Evolutionary conservation across 768 basidiomycete genomes (phyloP), one percentile per base, ranked within the genome.

Genomic region (Gymnopilus junonius): DNA sequence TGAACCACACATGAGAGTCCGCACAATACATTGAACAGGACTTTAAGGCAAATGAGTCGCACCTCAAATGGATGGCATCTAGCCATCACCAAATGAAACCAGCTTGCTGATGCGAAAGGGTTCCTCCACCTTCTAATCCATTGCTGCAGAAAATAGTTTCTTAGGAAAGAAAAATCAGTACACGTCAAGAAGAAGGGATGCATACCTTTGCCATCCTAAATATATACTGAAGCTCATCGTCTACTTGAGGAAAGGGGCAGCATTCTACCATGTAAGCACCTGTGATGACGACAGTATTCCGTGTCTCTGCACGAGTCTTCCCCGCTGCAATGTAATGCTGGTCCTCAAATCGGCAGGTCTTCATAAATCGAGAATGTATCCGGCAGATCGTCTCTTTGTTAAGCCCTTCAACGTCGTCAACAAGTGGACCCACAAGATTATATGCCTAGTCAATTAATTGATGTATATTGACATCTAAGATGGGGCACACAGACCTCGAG

Each of bases 51-150:
- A 23, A 29, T 20, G 10, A 10, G 15, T 65, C 67, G 2, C 62
- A 74, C 74, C 53, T 74, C 67, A 40, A 77, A 75, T 2, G 74
- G 76, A 67, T 77, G 76, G 34, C 73, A 74, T 23, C 71, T 65
- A 11, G 62, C 70, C 29, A 77, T 43, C 0, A 72, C 59, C 8
- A 75, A 58, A 66, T 75, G 75, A 15, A 73, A 59, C 75, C 75
- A 77, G 55, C 72, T 74, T 29, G 74, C 71, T 1, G 69, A 71
- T 3, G 73, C 70, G 46, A 76, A 76, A 25, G 74, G 73, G 37
- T 75, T 74, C 31, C 65, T 54, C 71, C 69, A 73, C 12, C 59
- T 59, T 55, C 60, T 69, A 45, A 70, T 71, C 66, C 68, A 70
- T 64, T 71, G 72, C 72, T 72, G 46, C 6, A 63, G 25, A 48